Conservation (phyloP, 345 rosid species). For the Eucalyptus marginata region DNA sequence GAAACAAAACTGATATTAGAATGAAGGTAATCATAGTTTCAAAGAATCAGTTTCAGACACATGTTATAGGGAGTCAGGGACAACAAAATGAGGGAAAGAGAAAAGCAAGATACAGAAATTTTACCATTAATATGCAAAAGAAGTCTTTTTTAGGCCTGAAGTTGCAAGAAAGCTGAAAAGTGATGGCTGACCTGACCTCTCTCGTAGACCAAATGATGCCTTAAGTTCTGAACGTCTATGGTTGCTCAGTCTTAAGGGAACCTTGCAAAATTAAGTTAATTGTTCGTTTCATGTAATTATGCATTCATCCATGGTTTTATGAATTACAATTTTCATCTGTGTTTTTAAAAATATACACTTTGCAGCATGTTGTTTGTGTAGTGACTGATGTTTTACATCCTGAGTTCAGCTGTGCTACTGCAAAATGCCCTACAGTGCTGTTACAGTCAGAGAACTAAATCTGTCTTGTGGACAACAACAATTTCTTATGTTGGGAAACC, state of each 20-base stretch:
- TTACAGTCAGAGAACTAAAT: background rate
- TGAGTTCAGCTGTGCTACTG: background rate
- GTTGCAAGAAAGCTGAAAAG: background rate
- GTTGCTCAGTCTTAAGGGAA: background rate
- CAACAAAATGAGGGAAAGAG: background rate
- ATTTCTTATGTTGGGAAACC: background rate
- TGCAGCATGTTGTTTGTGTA: background rate
- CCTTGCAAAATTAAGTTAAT: background rate
- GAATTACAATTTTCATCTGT: background rate
- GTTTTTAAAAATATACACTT: background rate
- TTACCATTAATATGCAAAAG: background rate
- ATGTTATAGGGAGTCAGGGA: background rate
- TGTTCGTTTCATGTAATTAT: background rate
- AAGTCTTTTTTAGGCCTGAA: background rate
- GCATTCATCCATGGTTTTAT: background rate
- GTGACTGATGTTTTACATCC: background rate
- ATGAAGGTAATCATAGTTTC: background rate
- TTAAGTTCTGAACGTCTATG: background rate
- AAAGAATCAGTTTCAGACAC: background rate
- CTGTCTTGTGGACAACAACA: background rate
- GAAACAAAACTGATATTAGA: background rate
- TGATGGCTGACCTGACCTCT: background rate
- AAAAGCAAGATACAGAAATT: background rate
- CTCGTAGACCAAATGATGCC: background rate
- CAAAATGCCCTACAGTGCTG: background rate